These are phyloP conservation scores for Salvia rosmarinus DNA, from an alignment of 257 asterid genomes.

Conservation along the genomic window DNA sequence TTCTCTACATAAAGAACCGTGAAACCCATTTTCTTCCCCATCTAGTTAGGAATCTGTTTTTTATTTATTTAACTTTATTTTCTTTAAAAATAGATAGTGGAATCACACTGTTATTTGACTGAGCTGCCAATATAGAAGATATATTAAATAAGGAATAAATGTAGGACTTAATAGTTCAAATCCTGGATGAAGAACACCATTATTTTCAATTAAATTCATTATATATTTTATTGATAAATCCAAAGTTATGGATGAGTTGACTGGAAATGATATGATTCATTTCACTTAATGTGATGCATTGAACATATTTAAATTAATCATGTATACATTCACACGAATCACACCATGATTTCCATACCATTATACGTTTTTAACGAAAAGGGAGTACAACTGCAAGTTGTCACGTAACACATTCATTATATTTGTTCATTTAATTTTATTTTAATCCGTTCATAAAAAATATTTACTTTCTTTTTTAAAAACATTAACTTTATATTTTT, in stretches of 20 bases:
- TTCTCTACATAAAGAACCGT: background rate
- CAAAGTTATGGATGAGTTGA: conserved; percentile 20
- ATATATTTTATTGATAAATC: background rate
- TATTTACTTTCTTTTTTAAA: too few relatives aligned
- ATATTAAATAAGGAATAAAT: background rate
- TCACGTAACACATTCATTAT: too few relatives aligned
- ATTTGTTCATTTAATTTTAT: too few relatives aligned
- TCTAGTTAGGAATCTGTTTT: background rate
- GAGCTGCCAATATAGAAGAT: background rate
- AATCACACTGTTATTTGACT: conserved; percentile 8
- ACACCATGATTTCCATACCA: conserved; percentile 33
- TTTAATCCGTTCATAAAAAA: too few relatives aligned
- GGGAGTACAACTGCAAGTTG: background rate
- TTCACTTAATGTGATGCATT: conserved; percentile 15
- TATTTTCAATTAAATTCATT: background rate
- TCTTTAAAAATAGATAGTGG: conserved; percentile 8
- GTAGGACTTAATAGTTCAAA: background rate
- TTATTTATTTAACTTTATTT: background rate
- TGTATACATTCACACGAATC: conserved; percentile 23
- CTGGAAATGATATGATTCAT: conserved; percentile 17
- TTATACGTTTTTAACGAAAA: conserved; percentile 4
- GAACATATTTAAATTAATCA: conserved; percentile 14
- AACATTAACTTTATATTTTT: too few relatives aligned
- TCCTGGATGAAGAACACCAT: background rate
- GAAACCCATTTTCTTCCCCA: background rate